A percentile compares a stretch with the other conserved stretches of the same genome.
These are phyloP conservation scores for Chalaropsis ovoidea DNA, from an alignment of 2,329 filamentous ascomycete species.

Conservation along the genomic window DNA sequence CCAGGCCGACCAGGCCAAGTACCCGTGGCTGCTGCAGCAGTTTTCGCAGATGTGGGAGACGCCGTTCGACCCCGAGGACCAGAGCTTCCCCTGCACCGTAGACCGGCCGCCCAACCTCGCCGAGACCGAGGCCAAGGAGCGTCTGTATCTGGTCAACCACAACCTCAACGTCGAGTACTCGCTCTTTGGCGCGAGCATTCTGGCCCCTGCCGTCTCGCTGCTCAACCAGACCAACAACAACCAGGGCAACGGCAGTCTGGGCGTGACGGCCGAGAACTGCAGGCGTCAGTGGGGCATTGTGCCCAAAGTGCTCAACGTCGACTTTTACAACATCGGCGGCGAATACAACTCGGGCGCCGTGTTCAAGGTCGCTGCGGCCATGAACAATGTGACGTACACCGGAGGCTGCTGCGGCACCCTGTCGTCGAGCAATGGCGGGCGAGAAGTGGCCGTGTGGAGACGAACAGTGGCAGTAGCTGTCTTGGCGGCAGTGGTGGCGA, in stretches of 20 bases:
- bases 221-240: constrained; percentile 63
- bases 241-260: constrained; percentile 56
- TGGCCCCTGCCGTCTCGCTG: constrained; percentile 61
- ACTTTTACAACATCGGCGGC: constrained; percentile 67
- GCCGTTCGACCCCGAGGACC: constrained; percentile 60
- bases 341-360: constrained; percentile 52
- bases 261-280: constrained; percentile 54
- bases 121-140: constrained; percentile 46
- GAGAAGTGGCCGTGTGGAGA: constrained; percentile 11
- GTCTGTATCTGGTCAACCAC: constrained; percentile 79
- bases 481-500: neutral
- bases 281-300: constrained; percentile 51
- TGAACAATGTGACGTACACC: constrained; percentile 64
- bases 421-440: constrained; percentile 27
- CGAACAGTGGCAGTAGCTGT: neutral
- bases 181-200: constrained; percentile 51
- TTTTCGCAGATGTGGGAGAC: constrained; percentile 89
- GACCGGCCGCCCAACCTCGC: constrained; percentile 63
- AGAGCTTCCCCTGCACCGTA: constrained; percentile 62
- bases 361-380: constrained; percentile 59
- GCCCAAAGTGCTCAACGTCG: constrained; percentile 71
- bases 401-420: constrained; percentile 46
- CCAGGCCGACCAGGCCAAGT: constrained; percentile 62
- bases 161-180: constrained; percentile 74
- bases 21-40: constrained; percentile 78